These are phyloP conservation scores for Corniculantispora saksenae DNA, from an alignment of 2,329 filamentous ascomycete species.

Conservation along the genomic window DNA sequence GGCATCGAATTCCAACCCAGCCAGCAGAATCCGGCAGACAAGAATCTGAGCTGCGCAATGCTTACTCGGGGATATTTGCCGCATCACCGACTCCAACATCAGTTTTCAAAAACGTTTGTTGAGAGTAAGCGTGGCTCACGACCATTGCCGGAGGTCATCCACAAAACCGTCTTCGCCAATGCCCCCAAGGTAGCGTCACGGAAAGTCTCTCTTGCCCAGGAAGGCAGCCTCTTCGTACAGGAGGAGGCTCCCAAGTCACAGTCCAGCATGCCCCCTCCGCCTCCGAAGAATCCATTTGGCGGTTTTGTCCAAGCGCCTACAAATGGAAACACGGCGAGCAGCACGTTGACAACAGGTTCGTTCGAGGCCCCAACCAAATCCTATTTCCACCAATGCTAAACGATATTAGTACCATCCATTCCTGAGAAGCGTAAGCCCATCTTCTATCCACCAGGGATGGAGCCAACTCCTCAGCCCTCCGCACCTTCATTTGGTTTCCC, in stretches of 20 bases:
- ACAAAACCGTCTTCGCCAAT: slow-evolving; percentile 51
- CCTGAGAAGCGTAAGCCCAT: neutral
- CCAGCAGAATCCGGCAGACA: slow-evolving; percentile 36
- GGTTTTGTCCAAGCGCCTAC: neutral
- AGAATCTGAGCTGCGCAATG: slow-evolving; percentile 43
- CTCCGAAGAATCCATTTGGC: neutral
- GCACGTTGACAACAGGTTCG: slow-evolving; percentile 6
- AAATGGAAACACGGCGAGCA: neutral
- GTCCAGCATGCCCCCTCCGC: slow-evolving; percentile 2
- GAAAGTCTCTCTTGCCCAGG: slow-evolving; percentile 20
- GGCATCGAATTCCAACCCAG: slow-evolving; percentile 51
- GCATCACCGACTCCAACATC: slow-evolving; percentile 54
- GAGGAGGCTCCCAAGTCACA: neutral
- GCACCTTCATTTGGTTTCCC: neutral
- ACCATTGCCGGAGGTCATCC: slow-evolving; percentile 56
- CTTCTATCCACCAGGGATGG: neutral
- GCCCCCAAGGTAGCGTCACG: neutral
- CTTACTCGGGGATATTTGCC: slow-evolving; percentile 46
- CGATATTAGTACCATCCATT: neutral
- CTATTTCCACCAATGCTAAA: neutral
- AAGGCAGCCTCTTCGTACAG: slow-evolving; percentile 34
- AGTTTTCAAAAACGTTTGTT: slow-evolving; percentile 57
- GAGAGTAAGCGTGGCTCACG: slow-evolving; percentile 59
- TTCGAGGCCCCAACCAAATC: neutral
- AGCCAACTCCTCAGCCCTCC: neutral